Conservation (phyloP, 2,329 filamentous ascomycete genomes). For the Niveomyces coronatus region DNA sequence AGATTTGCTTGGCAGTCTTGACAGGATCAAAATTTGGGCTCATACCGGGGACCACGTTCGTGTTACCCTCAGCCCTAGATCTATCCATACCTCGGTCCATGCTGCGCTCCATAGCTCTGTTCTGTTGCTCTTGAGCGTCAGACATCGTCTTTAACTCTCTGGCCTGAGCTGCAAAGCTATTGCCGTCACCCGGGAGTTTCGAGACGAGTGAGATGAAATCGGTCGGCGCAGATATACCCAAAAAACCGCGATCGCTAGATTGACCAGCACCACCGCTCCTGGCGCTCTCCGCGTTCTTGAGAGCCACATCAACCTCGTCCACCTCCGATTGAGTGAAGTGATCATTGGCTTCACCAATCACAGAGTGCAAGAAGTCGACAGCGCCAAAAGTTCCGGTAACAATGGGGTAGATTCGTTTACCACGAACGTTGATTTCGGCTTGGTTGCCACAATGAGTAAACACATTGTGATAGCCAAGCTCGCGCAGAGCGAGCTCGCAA, state of each 20-base stretch:
- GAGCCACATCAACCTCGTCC: slow-evolving; percentile 65
- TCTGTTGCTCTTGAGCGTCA: slow-evolving; percentile 52
- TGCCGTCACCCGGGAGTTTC: slow-evolving; percentile 63
- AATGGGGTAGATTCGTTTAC: slow-evolving; percentile 60
- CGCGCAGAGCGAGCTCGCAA: slow-evolving; percentile 57
- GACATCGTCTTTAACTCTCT: slow-evolving; percentile 50
- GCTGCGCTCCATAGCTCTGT: slow-evolving; percentile 24
- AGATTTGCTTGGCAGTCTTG: slow-evolving; percentile 71
- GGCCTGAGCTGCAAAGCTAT: slow-evolving; percentile 57
- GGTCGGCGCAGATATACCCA: slow-evolving; percentile 28
- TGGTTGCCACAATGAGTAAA: slow-evolving; percentile 63
- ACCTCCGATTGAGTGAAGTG: slow-evolving; percentile 80
- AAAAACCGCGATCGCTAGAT: slow-evolving; percentile 29
- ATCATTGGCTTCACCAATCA: slow-evolving; percentile 66
- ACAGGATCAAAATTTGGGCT: slow-evolving; percentile 67
- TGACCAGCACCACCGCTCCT: slow-evolving; percentile 23
- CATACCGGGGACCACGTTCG: slow-evolving; percentile 61
- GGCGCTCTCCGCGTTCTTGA: slow-evolving; percentile 56
- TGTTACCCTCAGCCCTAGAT: slow-evolving; percentile 32
- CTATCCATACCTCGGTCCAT: slow-evolving; percentile 19
- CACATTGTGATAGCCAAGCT: slow-evolving; percentile 56
- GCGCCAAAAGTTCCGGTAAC: slow-evolving; percentile 68
- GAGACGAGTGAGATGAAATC: slow-evolving; percentile 64
- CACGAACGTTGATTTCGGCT: slow-evolving; percentile 53
- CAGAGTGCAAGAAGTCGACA: slow-evolving; percentile 76